Conservation (phyloP, 208 protist species). For the Angomonas ambiguus region DNA sequence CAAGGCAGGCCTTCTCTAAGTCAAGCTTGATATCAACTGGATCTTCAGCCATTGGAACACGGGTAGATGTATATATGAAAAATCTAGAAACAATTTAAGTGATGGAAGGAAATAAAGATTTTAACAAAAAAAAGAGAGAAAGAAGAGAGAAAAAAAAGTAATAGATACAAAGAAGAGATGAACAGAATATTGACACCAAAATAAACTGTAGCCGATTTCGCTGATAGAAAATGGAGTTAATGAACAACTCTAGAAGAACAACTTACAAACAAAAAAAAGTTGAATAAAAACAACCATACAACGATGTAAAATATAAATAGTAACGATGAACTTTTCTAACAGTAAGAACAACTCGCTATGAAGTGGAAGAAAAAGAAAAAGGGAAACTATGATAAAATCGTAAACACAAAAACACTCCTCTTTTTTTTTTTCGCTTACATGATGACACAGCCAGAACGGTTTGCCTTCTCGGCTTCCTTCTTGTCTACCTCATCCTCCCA, state of each 20-base stretch:
- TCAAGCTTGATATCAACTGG: constrained; percentile 69
- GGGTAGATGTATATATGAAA: not conserved
- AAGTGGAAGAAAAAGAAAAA: not conserved
- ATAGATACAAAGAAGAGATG: constrained; percentile 5
- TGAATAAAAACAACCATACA: too few species aligned
- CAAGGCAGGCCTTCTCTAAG: constrained; percentile 72
- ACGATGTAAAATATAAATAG: not conserved
- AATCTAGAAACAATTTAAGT: not conserved
- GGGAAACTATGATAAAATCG: not conserved
- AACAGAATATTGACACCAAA: not conserved
- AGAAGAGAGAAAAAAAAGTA: not conserved
- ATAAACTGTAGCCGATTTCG: not conserved
- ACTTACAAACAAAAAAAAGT: not conserved
- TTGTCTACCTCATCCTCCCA: not conserved
- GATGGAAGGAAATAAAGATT: not conserved
- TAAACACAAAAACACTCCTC: not conserved
- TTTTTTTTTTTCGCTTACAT: constrained; percentile 28
- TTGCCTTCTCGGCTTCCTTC: constrained; percentile 19
- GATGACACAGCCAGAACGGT: constrained; percentile 22
- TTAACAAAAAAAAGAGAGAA: not conserved
- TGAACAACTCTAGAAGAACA: not conserved
- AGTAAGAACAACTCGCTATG: not conserved
- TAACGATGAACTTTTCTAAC: not conserved
- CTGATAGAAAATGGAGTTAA: not conserved
- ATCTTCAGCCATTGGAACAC: constrained; percentile 38